Conservation (phyloP, 768 basidiomycete genomes). For the Lentinula guzmanii region DNA sequence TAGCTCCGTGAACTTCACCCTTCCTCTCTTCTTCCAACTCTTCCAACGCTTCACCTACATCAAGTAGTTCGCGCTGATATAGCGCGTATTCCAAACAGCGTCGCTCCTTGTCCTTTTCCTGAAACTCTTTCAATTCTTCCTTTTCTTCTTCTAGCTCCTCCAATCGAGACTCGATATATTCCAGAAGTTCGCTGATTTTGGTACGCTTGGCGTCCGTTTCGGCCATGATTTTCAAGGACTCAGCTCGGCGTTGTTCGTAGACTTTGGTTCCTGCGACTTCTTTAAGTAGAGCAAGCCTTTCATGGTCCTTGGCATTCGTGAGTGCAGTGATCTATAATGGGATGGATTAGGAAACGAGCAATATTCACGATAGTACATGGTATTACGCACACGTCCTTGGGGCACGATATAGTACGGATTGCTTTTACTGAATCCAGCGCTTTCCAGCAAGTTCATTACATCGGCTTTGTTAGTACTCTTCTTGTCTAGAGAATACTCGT, state of each 20-base stretch:
- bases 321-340: conserved; percentile 78
- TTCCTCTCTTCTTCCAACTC: conserved; percentile 81
- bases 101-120: conserved; percentile 91
- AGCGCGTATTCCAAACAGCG: conserved; percentile 93
- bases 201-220: conserved; percentile 91
- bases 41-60: conserved; percentile 80
- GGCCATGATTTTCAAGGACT: conserved; percentile 94
- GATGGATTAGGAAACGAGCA: conserved; percentile 6
- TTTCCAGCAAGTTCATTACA: conserved; percentile 95
- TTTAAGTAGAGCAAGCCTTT: conserved; percentile 89
- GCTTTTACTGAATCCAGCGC: conserved; percentile 95
- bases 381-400: conserved; percentile 80
- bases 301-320: conserved; percentile 95
- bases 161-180: conserved; percentile 86
- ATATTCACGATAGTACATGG: background rate
- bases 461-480: conserved; percentile 96
- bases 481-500: conserved; percentile 95
- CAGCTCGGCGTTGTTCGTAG: conserved; percentile 89
- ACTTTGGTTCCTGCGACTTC: conserved; percentile 98
- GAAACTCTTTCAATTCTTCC: conserved; percentile 94
- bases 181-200: conserved; percentile 87
- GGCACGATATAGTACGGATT: conserved; percentile 99
- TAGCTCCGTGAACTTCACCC: conserved; percentile 79
- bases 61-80: conserved; percentile 86
- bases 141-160: conserved; percentile 96